Evolutionary conservation across 176 grass and related monocot genomes (phyloP), one percentile per base, ranked within the genome.

Genomic region (Otatea glauca): DNA sequence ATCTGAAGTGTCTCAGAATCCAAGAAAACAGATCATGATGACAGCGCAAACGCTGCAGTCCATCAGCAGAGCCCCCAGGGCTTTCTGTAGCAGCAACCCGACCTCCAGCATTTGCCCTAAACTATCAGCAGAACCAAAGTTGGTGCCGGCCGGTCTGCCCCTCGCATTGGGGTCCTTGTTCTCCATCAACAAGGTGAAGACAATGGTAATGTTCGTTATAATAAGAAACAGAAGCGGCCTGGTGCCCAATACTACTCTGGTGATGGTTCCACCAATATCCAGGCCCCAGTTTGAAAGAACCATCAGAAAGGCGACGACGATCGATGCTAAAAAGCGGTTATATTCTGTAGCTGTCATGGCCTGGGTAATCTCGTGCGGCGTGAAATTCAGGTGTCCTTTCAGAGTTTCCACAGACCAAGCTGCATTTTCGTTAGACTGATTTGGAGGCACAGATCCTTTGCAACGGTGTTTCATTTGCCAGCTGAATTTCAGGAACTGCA

Each of bases 11-110:
- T 38, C 34, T 92, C 83, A 92, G 74, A 98, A 51, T 48, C 87
- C 74, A 79, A 95, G 76, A 83, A 85, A 91, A 80, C 88, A 94
- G 21, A 99, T 86, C 83, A 96, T 88, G 34, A 94, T 92, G 65
- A 94, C 88, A 24, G 91, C 86, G 18, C 88, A 98, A 78, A 95
- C 81, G 55, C 91, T 92, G 67, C 76, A 88, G 81, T 99, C 96
- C 55, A 99, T 94, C 58, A 92, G 79, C 63, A 91, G 69, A 48
- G 93, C 88, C 13, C 70, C 81, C 12, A 80, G 60, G 2, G 85
- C 77, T 76, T 89, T 94, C 88, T 92, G 91, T 34, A 90, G 43
- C 29, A 99, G 58, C 47, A 94, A 75, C 10, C 86, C 84, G 3
- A 87, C 58, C 67, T 99, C 96, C 65, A 96, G 54, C 70, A 74